phyloP scores from a whole-genome alignment of 1,284 basidiomycete genomes.

The Taiwanofungus camphoratus region DNA sequence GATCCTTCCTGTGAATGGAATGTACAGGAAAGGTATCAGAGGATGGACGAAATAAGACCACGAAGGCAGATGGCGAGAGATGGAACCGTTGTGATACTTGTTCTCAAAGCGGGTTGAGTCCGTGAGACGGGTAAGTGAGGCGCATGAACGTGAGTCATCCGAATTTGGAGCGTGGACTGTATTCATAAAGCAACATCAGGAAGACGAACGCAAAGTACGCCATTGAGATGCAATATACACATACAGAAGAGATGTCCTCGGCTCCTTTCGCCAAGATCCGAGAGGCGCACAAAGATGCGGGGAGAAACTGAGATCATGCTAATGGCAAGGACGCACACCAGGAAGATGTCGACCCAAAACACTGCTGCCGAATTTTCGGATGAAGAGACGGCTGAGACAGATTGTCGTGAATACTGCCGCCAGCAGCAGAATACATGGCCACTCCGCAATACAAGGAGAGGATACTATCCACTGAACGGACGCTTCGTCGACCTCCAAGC shows the following conservation, averaged over 20 bases:
- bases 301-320: slow-evolving; percentile 4
- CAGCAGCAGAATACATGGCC: too few relatives aligned
- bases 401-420: too few relatives aligned
- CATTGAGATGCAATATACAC: not conserved
- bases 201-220: not conserved
- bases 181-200: not conserved
- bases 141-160: not conserved
- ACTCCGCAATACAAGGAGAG: too few relatives aligned
- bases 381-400: too few relatives aligned
- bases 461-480: too few relatives aligned
- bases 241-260: slow-evolving; percentile 5
- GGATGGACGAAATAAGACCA: not conserved
- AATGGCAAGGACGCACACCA: slow-evolving; percentile 7
- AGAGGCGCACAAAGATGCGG: slow-evolving; percentile 4
- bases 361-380: slow-evolving; percentile 9
- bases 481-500: too few relatives aligned
- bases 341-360: slow-evolving; percentile 11
- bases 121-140: too few relatives aligned
- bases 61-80: slow-evolving; percentile 1
- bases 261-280: not conserved
- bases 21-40: not conserved
- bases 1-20: slow-evolving; percentile 2
- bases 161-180: not conserved
- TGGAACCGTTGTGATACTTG: not conserved
- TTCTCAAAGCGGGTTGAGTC: not conserved